These are phyloP conservation scores for Tolypocladium tropicale DNA, from an alignment of 2,329 filamentous ascomycete genomes.

Conservation along the genomic window DNA sequence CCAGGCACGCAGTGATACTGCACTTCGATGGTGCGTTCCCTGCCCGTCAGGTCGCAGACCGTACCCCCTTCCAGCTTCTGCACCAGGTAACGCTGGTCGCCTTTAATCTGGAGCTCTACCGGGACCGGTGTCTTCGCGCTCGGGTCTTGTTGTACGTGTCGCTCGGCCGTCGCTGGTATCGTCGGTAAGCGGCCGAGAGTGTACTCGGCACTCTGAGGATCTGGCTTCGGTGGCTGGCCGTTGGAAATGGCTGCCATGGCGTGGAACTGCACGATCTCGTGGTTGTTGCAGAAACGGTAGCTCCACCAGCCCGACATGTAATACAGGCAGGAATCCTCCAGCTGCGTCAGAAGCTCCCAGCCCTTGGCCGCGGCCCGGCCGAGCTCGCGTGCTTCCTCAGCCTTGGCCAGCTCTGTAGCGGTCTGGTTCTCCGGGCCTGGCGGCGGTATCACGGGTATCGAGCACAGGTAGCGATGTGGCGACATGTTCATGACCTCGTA, in stretches of 20 bases:
- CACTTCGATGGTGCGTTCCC: constrained; percentile 74
- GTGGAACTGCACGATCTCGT: constrained; percentile 83
- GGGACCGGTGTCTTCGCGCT: constrained; percentile 21
- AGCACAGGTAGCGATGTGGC: constrained; percentile 69
- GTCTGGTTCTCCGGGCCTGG: constrained; percentile 50
- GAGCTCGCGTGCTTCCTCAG: constrained; percentile 72
- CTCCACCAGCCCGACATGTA: constrained; percentile 86
- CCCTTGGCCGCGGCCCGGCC: constrained; percentile 66
- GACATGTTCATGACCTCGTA: constrained; percentile 71
- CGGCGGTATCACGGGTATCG: constrained; percentile 61
- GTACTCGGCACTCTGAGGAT: constrained; percentile 66
- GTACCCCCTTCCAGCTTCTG: constrained; percentile 74
- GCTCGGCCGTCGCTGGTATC: constrained; percentile 19
- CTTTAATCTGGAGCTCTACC: constrained; percentile 68
- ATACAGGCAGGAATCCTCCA: constrained; percentile 79
- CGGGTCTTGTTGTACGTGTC: constrained; percentile 7
- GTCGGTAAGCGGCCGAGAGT: constrained; percentile 52
- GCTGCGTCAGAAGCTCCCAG: constrained; percentile 67
- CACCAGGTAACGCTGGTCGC: constrained; percentile 76
- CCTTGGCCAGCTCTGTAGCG: constrained; percentile 55
- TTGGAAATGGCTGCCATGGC: constrained; percentile 58
- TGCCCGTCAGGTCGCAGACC: constrained; percentile 74
- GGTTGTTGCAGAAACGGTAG: constrained; percentile 87
- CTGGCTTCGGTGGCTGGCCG: constrained; percentile 65
- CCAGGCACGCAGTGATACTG: constrained; percentile 72